phyloP scores from a whole-genome alignment of 2,329 filamentous ascomycete species.

The Simplicillium sp. region DNA sequence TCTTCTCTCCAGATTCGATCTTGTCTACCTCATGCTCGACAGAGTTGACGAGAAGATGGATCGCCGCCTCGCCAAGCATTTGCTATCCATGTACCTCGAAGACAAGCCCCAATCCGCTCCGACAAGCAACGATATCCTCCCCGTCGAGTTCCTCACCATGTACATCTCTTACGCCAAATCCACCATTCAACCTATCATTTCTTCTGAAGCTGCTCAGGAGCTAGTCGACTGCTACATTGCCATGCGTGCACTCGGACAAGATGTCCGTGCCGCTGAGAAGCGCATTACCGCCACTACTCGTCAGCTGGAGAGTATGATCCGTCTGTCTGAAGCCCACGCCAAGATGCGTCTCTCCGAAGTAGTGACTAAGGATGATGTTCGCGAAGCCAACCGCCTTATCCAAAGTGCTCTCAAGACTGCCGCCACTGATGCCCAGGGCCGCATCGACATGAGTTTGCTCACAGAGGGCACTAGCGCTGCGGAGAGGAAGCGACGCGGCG shows the following conservation, averaged over 20 bases:
- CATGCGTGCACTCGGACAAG: constrained; percentile 88
- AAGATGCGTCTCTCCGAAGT: constrained; percentile 82
- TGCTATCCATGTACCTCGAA: constrained; percentile 94
- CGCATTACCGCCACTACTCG: constrained; percentile 96
- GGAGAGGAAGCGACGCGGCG: constrained; percentile 74
- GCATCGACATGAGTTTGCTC: constrained; percentile 93
- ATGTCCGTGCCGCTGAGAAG: constrained; percentile 80
- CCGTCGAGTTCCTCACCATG: constrained; percentile 87
- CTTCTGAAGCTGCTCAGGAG: constrained; percentile 69
- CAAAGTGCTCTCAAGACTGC: constrained; percentile 91
- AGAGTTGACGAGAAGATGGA: constrained; percentile 86
- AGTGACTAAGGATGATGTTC: constrained; percentile 75
- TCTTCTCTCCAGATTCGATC: constrained; percentile 86
- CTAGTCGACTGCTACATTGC: constrained; percentile 83
- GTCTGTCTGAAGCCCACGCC: constrained; percentile 88
- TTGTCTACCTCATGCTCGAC: constrained; percentile 94
- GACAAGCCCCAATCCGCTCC: constrained; percentile 81
- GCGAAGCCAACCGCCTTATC: constrained; percentile 87
- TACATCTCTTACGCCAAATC: constrained; percentile 96
- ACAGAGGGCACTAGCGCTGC: constrained; percentile 87
- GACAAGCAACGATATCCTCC: constrained; percentile 67
- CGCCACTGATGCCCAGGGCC: constrained; percentile 84
- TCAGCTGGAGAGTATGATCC: constrained; percentile 97
- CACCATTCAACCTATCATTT: constrained; percentile 75
- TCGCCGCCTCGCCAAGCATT: constrained; percentile 78